These are phyloP conservation scores for Kwoniella sp. DNA, from an alignment of 768 basidiomycete species.

Conservation along the genomic window DNA sequence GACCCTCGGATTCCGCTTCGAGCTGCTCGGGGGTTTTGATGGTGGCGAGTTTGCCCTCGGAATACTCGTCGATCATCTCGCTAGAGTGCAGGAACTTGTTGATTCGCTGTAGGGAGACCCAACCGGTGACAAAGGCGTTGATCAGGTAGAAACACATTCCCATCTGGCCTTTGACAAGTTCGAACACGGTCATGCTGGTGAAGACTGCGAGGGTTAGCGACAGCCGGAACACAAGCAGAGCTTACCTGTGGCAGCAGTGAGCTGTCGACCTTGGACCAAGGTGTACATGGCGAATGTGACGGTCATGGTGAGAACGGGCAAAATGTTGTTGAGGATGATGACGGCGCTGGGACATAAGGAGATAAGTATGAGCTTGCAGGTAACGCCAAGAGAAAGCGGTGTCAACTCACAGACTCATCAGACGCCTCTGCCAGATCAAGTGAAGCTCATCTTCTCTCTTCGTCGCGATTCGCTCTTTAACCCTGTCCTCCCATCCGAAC, in stretches of 20 bases:
- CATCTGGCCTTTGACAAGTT: slow-evolving; percentile 62
- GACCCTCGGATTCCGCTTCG: slow-evolving; percentile 43
- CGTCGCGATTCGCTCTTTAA: slow-evolving; percentile 61
- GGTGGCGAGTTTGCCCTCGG: slow-evolving; percentile 19
- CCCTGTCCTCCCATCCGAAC: slow-evolving; percentile 63
- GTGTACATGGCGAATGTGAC: slow-evolving; percentile 66
- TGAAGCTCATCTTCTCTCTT: slow-evolving; percentile 67
- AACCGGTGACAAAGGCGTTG: slow-evolving; percentile 57
- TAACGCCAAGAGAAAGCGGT: background rate
- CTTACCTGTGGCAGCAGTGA: slow-evolving; percentile 55
- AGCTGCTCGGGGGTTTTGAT: slow-evolving; percentile 34
- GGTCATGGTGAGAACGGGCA: slow-evolving; percentile 69
- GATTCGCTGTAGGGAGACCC: slow-evolving; percentile 68
- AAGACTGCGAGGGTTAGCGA: slow-evolving; percentile 56
- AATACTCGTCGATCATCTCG: slow-evolving; percentile 52
- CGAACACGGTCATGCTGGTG: slow-evolving; percentile 66
- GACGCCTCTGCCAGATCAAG: slow-evolving; percentile 62
- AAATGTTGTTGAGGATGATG: slow-evolving; percentile 59
- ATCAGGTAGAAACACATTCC: slow-evolving; percentile 46
- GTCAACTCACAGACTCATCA: slow-evolving; percentile 60
- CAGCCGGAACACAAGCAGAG: background rate
- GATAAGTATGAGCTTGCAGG: too few relatives aligned
- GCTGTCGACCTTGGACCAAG: slow-evolving; percentile 56
- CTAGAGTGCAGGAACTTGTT: slow-evolving; percentile 59
- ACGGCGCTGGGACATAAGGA: slow-evolving; percentile 21